Percentiles rank a stretch among this genome's conserved stretches.
Evolutionary conservation across 2,329 filamentous ascomycete species (phyloP).

Genomic region (Tolypocladium album): DNA sequence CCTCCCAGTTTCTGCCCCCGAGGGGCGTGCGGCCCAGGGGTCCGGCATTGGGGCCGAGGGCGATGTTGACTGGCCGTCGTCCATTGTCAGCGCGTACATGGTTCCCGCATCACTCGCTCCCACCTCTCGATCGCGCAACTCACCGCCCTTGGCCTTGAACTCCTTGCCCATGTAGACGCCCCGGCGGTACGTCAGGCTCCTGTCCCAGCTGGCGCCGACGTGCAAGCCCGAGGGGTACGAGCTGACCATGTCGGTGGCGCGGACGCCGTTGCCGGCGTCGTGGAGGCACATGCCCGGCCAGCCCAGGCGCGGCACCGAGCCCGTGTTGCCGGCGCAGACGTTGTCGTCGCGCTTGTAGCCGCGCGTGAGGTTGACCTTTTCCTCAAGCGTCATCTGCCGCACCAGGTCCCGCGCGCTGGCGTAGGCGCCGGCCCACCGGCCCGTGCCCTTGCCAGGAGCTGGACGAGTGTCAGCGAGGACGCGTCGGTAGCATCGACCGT

Average conservation of each 20-base stretch:
- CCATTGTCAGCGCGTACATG: not conserved
- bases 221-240: constrained; percentile 37
- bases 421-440: constrained; percentile 47
- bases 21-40: constrained; percentile 60
- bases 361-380: constrained; percentile 45
- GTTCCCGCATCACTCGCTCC: not conserved
- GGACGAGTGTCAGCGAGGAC: not conserved
- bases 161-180: constrained; percentile 44
- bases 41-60: constrained; percentile 60
- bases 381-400: constrained; percentile 51
- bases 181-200: constrained; percentile 37
- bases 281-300: constrained; percentile 39
- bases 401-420: constrained; percentile 46
- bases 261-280: constrained; percentile 37
- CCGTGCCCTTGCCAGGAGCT: constrained; percentile 21
- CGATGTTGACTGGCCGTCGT: constrained; percentile 42
- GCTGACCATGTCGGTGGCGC: constrained; percentile 36
- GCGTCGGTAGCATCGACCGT: not conserved
- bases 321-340: constrained; percentile 36
- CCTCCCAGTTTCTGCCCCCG: constrained; percentile 67
- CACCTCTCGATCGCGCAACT: not conserved
- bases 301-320: constrained; percentile 30
- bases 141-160: constrained; percentile 43
- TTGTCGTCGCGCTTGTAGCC: constrained; percentile 40
- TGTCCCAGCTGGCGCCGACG: constrained; percentile 42